Evolutionary conservation across 2,329 filamentous ascomycete genomes (phyloP), one percentile per base, ranked within the genome.

Genomic region (Fusarium compactum): DNA sequence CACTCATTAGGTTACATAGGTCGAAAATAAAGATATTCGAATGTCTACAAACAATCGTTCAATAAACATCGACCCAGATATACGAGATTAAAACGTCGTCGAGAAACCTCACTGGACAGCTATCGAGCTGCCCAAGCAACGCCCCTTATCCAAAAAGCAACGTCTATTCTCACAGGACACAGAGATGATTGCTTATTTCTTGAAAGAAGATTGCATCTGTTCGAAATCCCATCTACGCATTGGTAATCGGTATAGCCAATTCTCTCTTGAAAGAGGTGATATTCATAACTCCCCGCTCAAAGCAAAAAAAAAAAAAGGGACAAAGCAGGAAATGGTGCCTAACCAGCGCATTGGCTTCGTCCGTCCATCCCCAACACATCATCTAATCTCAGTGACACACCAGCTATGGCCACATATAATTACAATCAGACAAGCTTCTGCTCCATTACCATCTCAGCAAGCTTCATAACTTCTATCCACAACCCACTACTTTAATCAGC

Each of bases 401-500:
- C 65, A 44, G 53, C 22, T 63, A 53, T 71, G 38, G 61, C 63
- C 51, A 45, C 41, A 45, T 54, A 41, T 38, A 38, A 38, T 38
- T 38, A 45, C 24, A 45, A 44, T 40, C 20, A 24, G 14, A 29
- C 30, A 50, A 10, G 29, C 27, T 57, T 52, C 61, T 45, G 11
- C 45, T 58, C 47, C 24, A 45, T 53, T 47, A 20, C 25, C 34
- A 30, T 30, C 53, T 48, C 29, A 55, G 43, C 51, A 38, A 38
- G 34, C 55, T 53, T 43, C 27, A 38, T 25, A 27, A 41, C 47
- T 58, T 65, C 55, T 59, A 27, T 25, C 15, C 41, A 15, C 22
- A 45, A 22, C 27, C 34, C 22, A 29, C 43, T 53, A 38, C 30
- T 51, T 76, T 68, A 82, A 63, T 85, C 84, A 11, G 75, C 76